Evolutionary conservation across 257 asterid species (phyloP).

Genomic region (Ajuga chamaepitys): DNA sequence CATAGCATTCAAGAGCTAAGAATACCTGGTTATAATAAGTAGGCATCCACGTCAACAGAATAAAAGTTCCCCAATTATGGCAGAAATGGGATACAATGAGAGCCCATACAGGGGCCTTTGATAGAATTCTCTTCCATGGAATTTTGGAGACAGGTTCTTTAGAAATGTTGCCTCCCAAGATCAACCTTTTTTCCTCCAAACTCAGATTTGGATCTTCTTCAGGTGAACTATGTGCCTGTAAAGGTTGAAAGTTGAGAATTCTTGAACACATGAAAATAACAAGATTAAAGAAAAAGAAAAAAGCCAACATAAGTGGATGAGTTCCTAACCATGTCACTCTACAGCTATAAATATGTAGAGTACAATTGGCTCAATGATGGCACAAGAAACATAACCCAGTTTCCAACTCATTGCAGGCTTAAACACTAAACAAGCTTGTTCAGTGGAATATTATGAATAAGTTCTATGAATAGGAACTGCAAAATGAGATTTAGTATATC

Average conservation of each 20-base stretch:
- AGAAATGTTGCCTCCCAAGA: constrained; percentile 56
- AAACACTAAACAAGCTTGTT: neutral
- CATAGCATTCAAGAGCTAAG: constrained; percentile 6
- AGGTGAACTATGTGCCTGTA: constrained; percentile 89
- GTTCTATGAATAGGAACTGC: neutral
- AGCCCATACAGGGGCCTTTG: constrained; percentile 99
- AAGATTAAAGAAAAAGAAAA: neutral
- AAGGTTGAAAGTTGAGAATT: constrained; percentile 5
- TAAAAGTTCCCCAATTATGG: constrained; percentile 99
- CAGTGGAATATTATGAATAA: neutral
- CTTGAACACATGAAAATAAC: neutral
- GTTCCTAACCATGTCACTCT: constrained; percentile 21
- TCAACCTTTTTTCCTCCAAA: constrained; percentile 56
- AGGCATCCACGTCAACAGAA: constrained; percentile 98
- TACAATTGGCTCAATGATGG: neutral
- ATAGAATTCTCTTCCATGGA: constrained; percentile 87
- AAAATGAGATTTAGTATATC: neutral
- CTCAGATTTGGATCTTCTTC: constrained; percentile 71
- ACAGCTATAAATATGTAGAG: neutral
- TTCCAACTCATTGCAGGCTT: neutral
- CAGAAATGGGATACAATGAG: constrained; percentile 98
- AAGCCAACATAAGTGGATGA: neutral
- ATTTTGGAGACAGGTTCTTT: constrained; percentile 72
- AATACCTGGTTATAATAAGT: constrained; percentile 94
- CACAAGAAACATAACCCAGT: neutral